These are phyloP conservation scores for Colletotrichum magnum DNA, from an alignment of 2,329 filamentous ascomycete genomes.

Conservation along the genomic window DNA sequence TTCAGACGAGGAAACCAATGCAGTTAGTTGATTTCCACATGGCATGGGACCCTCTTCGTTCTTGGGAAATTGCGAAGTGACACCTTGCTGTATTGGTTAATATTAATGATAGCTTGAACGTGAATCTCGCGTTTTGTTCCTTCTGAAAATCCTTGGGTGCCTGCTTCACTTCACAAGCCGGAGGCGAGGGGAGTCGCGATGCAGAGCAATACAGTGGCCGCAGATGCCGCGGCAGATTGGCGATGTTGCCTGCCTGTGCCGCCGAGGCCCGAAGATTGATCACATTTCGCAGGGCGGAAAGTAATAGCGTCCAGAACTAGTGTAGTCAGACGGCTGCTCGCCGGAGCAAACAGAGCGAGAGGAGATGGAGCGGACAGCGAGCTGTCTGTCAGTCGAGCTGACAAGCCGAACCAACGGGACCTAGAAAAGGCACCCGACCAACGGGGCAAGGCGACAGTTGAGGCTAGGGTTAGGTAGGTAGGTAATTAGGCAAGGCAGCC, in stretches of 20 bases:
- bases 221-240: background rate
- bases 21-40: background rate
- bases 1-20: conserved; percentile 27
- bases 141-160: no score
- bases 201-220: background rate
- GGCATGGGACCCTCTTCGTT: background rate
- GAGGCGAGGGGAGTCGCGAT: conserved; percentile 2
- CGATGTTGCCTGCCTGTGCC: background rate
- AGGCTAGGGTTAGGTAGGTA: background rate
- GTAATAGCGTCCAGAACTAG: background rate
- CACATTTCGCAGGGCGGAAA: background rate
- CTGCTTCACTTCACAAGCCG: no score
- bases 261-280: conserved; percentile 11
- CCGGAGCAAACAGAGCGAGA: conserved; percentile 20
- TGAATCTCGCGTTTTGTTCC: no score
- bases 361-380: background rate
- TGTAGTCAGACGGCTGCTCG: background rate
- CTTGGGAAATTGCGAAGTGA: no score
- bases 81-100: no score
- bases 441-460: background rate
- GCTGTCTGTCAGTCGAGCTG: conserved; percentile 23
- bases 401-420: conserved; percentile 27
- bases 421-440: conserved; percentile 18
- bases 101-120: no score
- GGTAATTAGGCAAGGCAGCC: background rate